Conservation (phyloP, 768 basidiomycete genomes). For the Russula sp. region DNA sequence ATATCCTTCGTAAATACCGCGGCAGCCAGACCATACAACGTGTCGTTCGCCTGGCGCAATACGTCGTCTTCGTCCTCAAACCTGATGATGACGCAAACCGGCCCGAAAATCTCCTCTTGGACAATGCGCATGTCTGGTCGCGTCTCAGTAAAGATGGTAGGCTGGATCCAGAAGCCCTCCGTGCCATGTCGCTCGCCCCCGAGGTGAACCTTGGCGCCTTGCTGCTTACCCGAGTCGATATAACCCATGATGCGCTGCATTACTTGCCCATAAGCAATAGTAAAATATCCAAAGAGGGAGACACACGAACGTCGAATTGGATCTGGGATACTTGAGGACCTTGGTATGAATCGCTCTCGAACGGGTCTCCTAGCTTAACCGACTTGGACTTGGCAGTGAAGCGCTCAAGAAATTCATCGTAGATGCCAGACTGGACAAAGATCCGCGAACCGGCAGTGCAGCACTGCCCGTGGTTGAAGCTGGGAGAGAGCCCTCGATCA, state of each 20-base stretch:
- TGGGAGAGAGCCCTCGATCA: constrained; percentile 30
- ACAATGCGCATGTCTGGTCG: constrained; percentile 57
- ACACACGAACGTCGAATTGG: constrained; percentile 63
- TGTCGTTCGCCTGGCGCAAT: constrained; percentile 77
- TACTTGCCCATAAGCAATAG: background rate
- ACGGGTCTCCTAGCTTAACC: constrained; percentile 72
- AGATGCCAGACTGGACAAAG: constrained; percentile 74
- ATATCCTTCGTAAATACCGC: constrained; percentile 83
- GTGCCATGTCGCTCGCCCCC: constrained; percentile 54
- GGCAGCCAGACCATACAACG: constrained; percentile 81
- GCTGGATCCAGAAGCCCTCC: constrained; percentile 62
- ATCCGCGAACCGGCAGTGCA: constrained; percentile 83
- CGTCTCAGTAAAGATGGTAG: constrained; percentile 61
- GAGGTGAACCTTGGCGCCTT: constrained; percentile 56
- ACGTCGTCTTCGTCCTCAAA: constrained; percentile 65
- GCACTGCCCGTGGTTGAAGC: constrained; percentile 72
- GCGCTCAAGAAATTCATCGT: constrained; percentile 66
- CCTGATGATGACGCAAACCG: constrained; percentile 64
- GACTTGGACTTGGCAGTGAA: constrained; percentile 54
- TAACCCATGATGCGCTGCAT: constrained; percentile 56
- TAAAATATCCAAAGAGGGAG: background rate
- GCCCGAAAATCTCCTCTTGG: constrained; percentile 62
- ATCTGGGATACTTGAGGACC: constrained; percentile 77
- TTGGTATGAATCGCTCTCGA: constrained; percentile 55
- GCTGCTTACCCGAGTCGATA: constrained; percentile 56